Percentiles rank a stretch among this genome's conserved stretches.
Evolutionary conservation across 2,329 filamentous ascomycete species (phyloP).

Genomic region (Fusarium redolens): DNA sequence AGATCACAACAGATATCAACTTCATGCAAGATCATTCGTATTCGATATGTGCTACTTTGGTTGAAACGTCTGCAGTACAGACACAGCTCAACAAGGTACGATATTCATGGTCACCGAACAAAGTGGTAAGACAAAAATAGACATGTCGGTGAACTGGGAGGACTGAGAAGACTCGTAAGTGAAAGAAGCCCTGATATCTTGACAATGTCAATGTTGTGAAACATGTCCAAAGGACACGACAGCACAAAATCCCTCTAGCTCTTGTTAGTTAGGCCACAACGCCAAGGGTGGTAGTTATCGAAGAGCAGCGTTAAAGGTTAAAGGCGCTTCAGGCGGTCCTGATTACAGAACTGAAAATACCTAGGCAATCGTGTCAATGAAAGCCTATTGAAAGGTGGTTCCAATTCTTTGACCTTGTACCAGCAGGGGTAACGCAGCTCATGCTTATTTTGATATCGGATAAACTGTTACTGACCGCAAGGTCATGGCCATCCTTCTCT

Average conservation of each 20-base stretch:
- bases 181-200: background rate
- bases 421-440: background rate
- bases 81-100: background rate
- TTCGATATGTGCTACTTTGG: background rate
- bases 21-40: conserved; percentile 14
- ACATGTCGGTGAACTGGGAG: background rate
- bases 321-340: background rate
- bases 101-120: background rate
- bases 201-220: conserved; percentile 1
- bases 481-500: conserved; percentile 1
- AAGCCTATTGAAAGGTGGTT: background rate
- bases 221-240: background rate
- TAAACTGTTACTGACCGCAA: background rate
- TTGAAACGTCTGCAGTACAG: background rate
- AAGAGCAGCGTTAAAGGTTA: background rate
- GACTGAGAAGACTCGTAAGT: background rate
- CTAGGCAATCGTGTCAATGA: background rate
- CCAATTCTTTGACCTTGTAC: background rate
- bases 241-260: background rate
- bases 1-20: background rate
- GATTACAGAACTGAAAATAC: background rate
- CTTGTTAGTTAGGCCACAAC: background rate
- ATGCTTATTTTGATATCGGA: background rate
- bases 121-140: background rate
- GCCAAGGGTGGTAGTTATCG: background rate